A percentile compares a stretch with the other conserved stretches of the same genome.
phyloP scores from a whole-genome alignment of 2,329 filamentous ascomycete genomes.

The Aspergillus texensis region DNA sequence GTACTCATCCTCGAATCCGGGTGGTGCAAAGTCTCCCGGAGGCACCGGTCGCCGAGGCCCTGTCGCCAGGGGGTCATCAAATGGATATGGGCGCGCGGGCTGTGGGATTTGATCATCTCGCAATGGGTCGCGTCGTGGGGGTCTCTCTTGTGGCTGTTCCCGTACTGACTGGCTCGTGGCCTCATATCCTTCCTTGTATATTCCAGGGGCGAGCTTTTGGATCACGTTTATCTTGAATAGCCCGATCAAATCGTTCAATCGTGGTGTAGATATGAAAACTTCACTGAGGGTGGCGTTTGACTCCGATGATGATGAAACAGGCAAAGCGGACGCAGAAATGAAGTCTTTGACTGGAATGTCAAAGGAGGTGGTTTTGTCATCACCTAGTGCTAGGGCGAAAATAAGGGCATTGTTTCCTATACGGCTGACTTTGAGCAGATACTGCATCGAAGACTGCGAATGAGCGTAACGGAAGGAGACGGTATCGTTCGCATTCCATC shows the following conservation, averaged over 20 bases:
- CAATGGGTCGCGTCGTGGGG: conserved; percentile 49
- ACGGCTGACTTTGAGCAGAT: conserved; percentile 77
- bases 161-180: conserved; percentile 48
- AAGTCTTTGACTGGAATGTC: conserved; percentile 77
- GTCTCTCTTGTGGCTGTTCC: conserved; percentile 46
- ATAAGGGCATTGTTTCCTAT: conserved; percentile 84
- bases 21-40: conserved; percentile 75
- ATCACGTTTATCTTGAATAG: conserved; percentile 79
- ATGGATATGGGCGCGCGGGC: conserved; percentile 69
- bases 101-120: conserved; percentile 57
- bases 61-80: conserved; percentile 66
- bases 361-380: conserved; percentile 78
- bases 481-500: conserved; percentile 76
- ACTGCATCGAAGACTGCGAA: conserved; percentile 80
- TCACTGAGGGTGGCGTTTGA: conserved; percentile 46
- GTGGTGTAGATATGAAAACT: conserved; percentile 73
- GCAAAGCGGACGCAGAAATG: conserved; percentile 64
- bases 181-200: conserved; percentile 79
- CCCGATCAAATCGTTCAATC: conserved; percentile 69
- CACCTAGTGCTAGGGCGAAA: conserved; percentile 74
- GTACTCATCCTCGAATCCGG: conserved; percentile 90
- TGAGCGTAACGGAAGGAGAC: conserved; percentile 88
- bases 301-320: conserved; percentile 46
- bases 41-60: conserved; percentile 66
- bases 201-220: conserved; percentile 76